Base-by-base conservation (phyloP, 2,329 filamentous ascomycete species). In the Fusarium floridanum region DNA sequence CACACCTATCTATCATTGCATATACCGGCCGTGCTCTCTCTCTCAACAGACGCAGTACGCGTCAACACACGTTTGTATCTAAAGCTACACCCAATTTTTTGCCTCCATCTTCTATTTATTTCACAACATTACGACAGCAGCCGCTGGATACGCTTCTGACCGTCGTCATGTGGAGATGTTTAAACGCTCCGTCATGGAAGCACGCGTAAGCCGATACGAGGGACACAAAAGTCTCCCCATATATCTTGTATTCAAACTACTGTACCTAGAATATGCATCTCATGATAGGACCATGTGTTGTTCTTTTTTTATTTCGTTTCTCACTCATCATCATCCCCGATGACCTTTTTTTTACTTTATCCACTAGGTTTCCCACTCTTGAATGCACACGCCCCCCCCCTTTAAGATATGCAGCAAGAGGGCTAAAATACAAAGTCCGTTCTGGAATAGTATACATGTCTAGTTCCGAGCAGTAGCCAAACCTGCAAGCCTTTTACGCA, bases 171-270 rank as follows among this genome's bases (percentile, higher is more conserved):
- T 53, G 48, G 48, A 53, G 27, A 53, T 53, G 48, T 53, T 9
- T 6, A 29, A 29, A 53, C 48, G 27, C 27, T 32, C 24, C 48
- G 5, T 12, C 48, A 14, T 17, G 41, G 41, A 39, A 24, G 69
- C 72, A 78, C 76, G 70, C 76, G 76, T 77, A 74, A 78, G 66
- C 76, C 68, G 72, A 74, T 71, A 75, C 76, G 73, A 78, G 24
- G 76, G 41, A 43, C 20, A 43, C 20, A 24, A 10, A 10, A 16
- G 24, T 50, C 45, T 29, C 48, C 48, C 48, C 27, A 53, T 32
- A 53, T 29, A 32, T 53, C 48, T 34, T 34, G 10, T 34, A 34
- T 34, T 12, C 24, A 29, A 53, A 45, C 27, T 29, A 53, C 48
- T 53, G 48, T 53, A 20, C 48, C 48, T 32, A 32, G 48, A 53